Base-by-base conservation (phyloP, 495 filamentous ascomycete species). In the Cudoniella acicularis region DNA sequence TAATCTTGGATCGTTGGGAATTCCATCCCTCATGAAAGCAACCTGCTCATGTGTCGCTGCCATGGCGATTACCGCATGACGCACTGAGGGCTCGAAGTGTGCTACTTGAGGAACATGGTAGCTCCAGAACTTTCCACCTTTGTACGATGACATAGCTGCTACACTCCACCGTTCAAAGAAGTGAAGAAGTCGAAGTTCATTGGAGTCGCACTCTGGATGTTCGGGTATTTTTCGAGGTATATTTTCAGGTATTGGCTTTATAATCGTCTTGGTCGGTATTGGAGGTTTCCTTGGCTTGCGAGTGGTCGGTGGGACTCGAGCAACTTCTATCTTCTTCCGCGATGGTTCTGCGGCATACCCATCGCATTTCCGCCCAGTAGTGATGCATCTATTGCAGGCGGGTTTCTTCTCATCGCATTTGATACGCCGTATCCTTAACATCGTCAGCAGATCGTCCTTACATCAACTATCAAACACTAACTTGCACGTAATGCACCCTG, bases 401-500 rank as follows among this genome's bases (percentile, higher is more conserved):
- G 50, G 53, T 47, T 61, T 27, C 69, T 46, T 13, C 65, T 69
- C 10, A 52, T 67, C 22, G 59, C 59, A 21, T 59, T 62, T 36
- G 49, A 61, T 25, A 22, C 45, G 6, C 42, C 55, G 2, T 48
- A 67, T 27, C 48, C 48, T 50, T 3, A 6, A 46, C 8, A 4
- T 4, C 8, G 43, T 46, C 43, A 46, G 43, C 43, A 21, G 4
- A 21, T 21, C 4, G 43, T 6, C 17, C 43, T 4, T 16, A n/a
- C 43, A 46, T 6, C 4, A 21, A n/a, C 6, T 46, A 6, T 46
- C 43, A 6, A n/a, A 6, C 9, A 26, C 48, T 50, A 24, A 50
- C 48, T 50, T 50, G 48, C 48, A 50, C 3, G 48, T 50, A n/a
- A 26, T 26, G 48, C 48, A 50, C 8, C 48, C 48, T 26, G 48